Evolutionary conservation across 192 early-diverging fungal species (phyloP), one percentile per base, ranked within the genome.

Genomic region (Spinellus fusiger): DNA sequence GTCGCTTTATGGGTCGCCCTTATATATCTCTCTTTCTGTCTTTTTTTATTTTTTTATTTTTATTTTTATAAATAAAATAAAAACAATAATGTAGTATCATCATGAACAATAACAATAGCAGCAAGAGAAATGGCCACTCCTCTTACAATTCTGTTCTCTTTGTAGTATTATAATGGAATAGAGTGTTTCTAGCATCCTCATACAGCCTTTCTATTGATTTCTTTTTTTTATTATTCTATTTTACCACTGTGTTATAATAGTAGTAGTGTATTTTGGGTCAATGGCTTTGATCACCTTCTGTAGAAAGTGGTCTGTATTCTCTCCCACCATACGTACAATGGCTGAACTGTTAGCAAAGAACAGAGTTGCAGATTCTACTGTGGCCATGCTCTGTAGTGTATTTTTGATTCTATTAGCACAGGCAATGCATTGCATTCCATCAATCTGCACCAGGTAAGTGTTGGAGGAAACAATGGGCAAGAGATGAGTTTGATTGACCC

Each of bases 321-420:
- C 18, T 26, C 23, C 10, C 2, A 29, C 15, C 26, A 54, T 33
- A 22, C 33, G 16, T 6, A 71, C 59, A 4, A 71, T 68, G 16
- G 73, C 55, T 54, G 63, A 49, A 25, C 46, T 48, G 61, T 78
- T 74, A 5, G 56, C 50, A 52, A 76, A 78, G 28, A 70, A 78
- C 12, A 81, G 65, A 5, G 62, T 74, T 25, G 64, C 75, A 37
- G 61, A 49, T 4, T 56, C 59, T 6, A 82, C 56, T 5, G 49
- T 53, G 1, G 49, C 46, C 29, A 56, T 40, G 10, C 26, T 34
- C 31, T 59, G 52, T 26, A 83, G 62, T 15, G 53, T 33, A 12
- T 66, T 61, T 26, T 76, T 78, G 8, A 83, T 67, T 48, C 74
- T 60, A 54, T 71, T 83, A 0, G 79, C 81, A 57, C 81, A 83